Conservation (phyloP, 2,329 filamentous ascomycete species). For the Hymenoscyphus albidus region DNA sequence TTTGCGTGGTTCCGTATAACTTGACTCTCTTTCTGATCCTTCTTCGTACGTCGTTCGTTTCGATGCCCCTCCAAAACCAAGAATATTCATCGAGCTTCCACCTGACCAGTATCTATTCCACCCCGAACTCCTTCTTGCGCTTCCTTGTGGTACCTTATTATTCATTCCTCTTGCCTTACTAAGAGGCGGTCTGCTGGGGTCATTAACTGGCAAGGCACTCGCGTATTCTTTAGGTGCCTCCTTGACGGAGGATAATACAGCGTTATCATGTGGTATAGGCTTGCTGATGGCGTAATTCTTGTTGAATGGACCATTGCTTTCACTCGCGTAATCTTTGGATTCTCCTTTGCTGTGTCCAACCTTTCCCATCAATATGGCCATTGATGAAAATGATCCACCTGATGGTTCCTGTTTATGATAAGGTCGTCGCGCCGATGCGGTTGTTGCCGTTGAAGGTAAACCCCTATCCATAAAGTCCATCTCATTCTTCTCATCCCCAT, state of each 20-base stretch:
- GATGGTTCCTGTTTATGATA: conserved; percentile 53
- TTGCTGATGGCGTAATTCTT: conserved; percentile 61
- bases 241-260: conserved; percentile 9
- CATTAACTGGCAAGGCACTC: conserved; percentile 37
- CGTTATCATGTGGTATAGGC: conserved; percentile 48
- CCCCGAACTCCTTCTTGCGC: conserved; percentile 55
- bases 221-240: conserved; percentile 36
- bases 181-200: conserved; percentile 14
- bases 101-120: conserved; percentile 79
- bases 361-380: conserved; percentile 64
- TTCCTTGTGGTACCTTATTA: conserved; percentile 16
- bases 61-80: conserved; percentile 50
- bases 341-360: conserved; percentile 44
- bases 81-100: conserved; percentile 63
- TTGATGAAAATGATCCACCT: conserved; percentile 56
- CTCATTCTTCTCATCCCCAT: conserved; percentile 58
- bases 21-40: conserved; percentile 44
- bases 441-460: conserved; percentile 36
- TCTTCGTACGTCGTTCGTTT: conserved; percentile 44
- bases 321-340: conserved; percentile 50
- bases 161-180: conserved; percentile 18
- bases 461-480: conserved; percentile 46
- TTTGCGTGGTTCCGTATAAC: conserved; percentile 45
- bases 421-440: conserved; percentile 33
- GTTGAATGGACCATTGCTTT: conserved; percentile 55